Evolutionary conservation across 169 alveolate genomes (phyloP).

Genomic region (Eimeria sp.): DNA sequence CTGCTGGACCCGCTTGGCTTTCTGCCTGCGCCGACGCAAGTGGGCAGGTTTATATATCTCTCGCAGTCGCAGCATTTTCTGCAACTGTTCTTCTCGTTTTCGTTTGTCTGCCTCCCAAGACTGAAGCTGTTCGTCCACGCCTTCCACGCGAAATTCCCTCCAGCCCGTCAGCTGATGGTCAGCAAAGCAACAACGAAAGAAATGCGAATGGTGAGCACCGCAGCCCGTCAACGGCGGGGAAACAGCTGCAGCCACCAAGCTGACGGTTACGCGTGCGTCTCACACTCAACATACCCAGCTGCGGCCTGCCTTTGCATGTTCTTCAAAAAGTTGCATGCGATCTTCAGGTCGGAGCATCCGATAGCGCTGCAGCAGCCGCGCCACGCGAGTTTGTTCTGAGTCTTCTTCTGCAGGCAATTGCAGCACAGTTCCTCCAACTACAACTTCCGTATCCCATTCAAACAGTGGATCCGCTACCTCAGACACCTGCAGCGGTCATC

Average conservation of each 20-base stretch:
- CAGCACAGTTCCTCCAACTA: not conserved
- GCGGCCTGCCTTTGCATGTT: slow-evolving; percentile 8
- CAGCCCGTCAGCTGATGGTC: slow-evolving; percentile 20
- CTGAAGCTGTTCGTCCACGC: slow-evolving; percentile 32
- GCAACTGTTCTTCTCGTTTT: slow-evolving; percentile 17
- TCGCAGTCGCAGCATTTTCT: slow-evolving; percentile 41
- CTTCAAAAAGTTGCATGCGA: slow-evolving; percentile 28
- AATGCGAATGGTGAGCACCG: not conserved
- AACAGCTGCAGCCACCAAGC: not conserved
- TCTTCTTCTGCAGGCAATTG: not conserved
- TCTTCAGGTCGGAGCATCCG: slow-evolving; percentile 67
- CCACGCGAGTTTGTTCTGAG: not conserved
- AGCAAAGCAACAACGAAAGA: not conserved
- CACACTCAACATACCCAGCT: slow-evolving; percentile 1
- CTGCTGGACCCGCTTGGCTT: slow-evolving; percentile 65
- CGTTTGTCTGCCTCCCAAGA: slow-evolving; percentile 55
- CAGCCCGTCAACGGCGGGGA: not conserved
- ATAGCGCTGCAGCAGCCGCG: slow-evolving; percentile 30
- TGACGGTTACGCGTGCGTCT: not conserved
- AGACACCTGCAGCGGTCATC: no score
- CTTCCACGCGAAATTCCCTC: slow-evolving; percentile 23
- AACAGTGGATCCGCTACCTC: not conserved
- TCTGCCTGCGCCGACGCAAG: slow-evolving; percentile 42
- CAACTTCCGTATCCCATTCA: not conserved
- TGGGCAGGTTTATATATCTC: slow-evolving; percentile 73